Evolutionary conservation across 2,329 filamentous ascomycete species (phyloP).

Genomic region (Lachnellula cervina): DNA sequence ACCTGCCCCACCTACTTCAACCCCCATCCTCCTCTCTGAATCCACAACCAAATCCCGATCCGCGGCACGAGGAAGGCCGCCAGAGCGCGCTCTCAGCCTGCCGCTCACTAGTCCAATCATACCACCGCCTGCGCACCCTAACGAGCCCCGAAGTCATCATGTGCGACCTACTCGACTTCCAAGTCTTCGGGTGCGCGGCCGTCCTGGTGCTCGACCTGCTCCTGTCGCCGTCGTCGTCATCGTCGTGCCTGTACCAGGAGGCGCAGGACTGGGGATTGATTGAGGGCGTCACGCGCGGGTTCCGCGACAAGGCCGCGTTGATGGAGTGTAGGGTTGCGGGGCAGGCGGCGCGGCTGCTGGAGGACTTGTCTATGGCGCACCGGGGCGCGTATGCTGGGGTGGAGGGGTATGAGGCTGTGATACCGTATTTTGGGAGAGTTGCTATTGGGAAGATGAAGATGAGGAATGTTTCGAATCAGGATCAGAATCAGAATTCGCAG

Average conservation of each 20-base stretch:
- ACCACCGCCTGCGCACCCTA: slow-evolving; percentile 33
- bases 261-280: slow-evolving; percentile 36
- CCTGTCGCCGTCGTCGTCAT: slow-evolving; percentile 27
- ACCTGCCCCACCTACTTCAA: slow-evolving; percentile 44
- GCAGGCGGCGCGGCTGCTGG: slow-evolving; percentile 38
- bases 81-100: slow-evolving; percentile 37
- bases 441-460: slow-evolving; percentile 5
- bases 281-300: slow-evolving; percentile 29
- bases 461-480: no score
- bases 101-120: slow-evolving; percentile 32
- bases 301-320: slow-evolving; percentile 31
- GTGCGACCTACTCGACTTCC: slow-evolving; percentile 45
- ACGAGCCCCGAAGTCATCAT: slow-evolving; percentile 30
- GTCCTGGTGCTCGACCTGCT: slow-evolving; percentile 39
- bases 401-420: slow-evolving; percentile 35
- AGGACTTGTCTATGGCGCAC: slow-evolving; percentile 33
- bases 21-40: no score
- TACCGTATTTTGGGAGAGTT: slow-evolving; percentile 42
- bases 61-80: slow-evolving; percentile 34
- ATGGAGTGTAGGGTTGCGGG: slow-evolving; percentile 39
- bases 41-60: slow-evolving; percentile 24
- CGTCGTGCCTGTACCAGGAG: slow-evolving; percentile 27
- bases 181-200: slow-evolving; percentile 42
- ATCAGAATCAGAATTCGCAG: no score
- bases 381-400: slow-evolving; percentile 20